Evolutionary conservation across 805 yeast species (phyloP), one percentile per base, ranked within the genome.

Genomic region (Zygotorulaspora florentina): DNA sequence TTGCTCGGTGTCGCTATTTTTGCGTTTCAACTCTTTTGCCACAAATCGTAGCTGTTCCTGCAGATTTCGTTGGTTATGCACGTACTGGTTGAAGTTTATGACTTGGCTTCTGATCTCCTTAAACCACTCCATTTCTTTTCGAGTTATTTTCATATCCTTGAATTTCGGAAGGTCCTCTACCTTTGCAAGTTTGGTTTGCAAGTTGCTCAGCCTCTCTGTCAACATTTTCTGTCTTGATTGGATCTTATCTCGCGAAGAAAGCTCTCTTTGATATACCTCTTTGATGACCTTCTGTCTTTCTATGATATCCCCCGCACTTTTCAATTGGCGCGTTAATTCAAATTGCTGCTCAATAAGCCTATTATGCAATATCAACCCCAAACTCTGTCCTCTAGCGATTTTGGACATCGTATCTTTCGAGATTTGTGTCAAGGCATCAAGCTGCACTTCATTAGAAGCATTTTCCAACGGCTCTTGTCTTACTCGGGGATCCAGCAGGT

Each of bases 101-200:
- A 65, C 65, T 20, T 64, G 64, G 10, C 50, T 54, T 36, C 62
- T 65, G 8, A 77, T 60, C 52, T 75, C 79, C 27, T 58, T 64
- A 45, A 73, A 67, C 80, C 81, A 78, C 20, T 52, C 59, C 42
- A 62, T 60, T 54, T 78, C 83, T 9, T 67, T 58, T 3, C 59
- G 59, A 40, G 71, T 66, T 27, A 76, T 53, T 0, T 72, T 66
- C 12, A 60, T 42, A 6, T 66, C 61, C 35, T 42, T 48, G 7
- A 54, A 42, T 29, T 48, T 45, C 2, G 46, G 36, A 8, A 50
- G 47, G 26, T 38, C 40, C 27, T 51, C 55, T 29, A 59, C 51
- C 23, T 58, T 51, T 10, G 49, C 43, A 3, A 74, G 40, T 9
- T 50, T 61, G 3, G 59, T 54, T 8, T 58, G 53, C 11, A 76